Evolutionary conservation across 106 monocot species (phyloP), one percentile per base, ranked within the genome.

Genomic region (Acorus calamus): DNA sequence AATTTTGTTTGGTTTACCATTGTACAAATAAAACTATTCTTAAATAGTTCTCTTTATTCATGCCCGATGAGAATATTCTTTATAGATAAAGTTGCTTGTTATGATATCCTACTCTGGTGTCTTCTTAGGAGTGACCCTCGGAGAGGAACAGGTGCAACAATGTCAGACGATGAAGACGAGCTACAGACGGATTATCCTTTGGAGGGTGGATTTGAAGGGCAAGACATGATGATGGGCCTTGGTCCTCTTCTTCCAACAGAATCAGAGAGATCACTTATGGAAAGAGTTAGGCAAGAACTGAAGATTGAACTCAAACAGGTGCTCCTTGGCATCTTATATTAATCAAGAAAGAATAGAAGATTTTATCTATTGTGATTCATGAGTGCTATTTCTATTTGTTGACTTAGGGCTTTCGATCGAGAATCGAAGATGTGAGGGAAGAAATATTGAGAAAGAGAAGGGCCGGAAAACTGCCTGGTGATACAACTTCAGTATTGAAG

Each of bases 131-230:
- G 78, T 74, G 44, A 83, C 78, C 2, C 78, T 90, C 4, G 90
- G 84, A 28, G 94, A 80, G 94, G 94, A 59, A 72, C 71, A 48
- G 94, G 94, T 53, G 87, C 84, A 51, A 96, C 94, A 3, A 96
- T 96, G 94, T 96, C 94, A 8, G 94, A 96, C 47, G 94, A 90
- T 47, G 93, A 93, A n/a, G 87, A 90, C 10, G 94, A 87, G 2
- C 75, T 73, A 42, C 84, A 79, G 7, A 42, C 83, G 46, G 91
- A 86, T 14, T 66, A 51, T 41, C 46, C 75, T 8, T 57, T 88
- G 43, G 87, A 88, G 4, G 57, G 70, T 11, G 70, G 75, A 46
- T 47, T 61, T 53, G 94, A 89, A 12, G 84, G 73, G 10, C 84
- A 96, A 59, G 90, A 90, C 60, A 72, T 28, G 1, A 28, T 90